A percentile compares a stretch with the other conserved stretches of the same genome.
phyloP scores from a whole-genome alignment of 2,329 filamentous ascomycete genomes.

The Colletotrichum sp. region DNA sequence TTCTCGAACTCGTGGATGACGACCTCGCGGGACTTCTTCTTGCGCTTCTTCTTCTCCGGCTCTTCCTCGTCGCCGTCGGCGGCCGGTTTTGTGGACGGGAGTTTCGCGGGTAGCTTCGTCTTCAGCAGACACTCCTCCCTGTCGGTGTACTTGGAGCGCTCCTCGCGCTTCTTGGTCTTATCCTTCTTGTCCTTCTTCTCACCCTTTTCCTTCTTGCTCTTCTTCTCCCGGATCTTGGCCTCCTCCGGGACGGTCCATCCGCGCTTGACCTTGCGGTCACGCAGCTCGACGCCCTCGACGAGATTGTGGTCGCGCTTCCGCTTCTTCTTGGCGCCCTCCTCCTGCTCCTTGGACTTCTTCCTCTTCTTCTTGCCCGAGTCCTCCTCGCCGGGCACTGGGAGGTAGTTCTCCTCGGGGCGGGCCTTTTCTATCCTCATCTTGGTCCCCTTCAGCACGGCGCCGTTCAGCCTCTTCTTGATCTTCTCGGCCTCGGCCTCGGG shows the following conservation, averaged over 20 bases:
- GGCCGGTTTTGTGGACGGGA: constrained; percentile 46
- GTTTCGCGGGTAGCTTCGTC: constrained; percentile 64
- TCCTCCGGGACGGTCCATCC: constrained; percentile 80
- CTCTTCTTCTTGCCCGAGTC: constrained; percentile 44
- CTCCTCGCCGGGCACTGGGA: constrained; percentile 37
- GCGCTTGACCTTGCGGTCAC: constrained; percentile 80
- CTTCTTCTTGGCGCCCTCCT: constrained; percentile 47
- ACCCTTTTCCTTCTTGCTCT: constrained; percentile 46
- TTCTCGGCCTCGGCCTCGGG: constrained; percentile 85
- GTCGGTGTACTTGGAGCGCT: constrained; percentile 81
- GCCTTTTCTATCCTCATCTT: constrained; percentile 89
- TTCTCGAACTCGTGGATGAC: constrained; percentile 90
- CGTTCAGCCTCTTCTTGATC: constrained; percentile 88
- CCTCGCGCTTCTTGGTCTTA: constrained; percentile 59
- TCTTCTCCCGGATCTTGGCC: constrained; percentile 51
- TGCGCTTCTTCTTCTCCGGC: constrained; percentile 57
- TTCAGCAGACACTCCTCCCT: constrained; percentile 85
- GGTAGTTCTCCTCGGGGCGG: constrained; percentile 61
- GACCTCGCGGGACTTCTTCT: constrained; percentile 65
- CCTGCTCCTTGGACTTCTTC: constrained; percentile 38
- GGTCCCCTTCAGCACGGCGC: constrained; percentile 79
- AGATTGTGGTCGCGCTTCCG: constrained; percentile 57
- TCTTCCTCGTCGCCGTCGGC: constrained; percentile 41
- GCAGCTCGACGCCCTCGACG: constrained; percentile 72
- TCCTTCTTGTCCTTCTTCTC: constrained; percentile 54